phyloP scores from a whole-genome alignment of 805 yeast species.

The Scheffersomyces amazonensis region DNA sequence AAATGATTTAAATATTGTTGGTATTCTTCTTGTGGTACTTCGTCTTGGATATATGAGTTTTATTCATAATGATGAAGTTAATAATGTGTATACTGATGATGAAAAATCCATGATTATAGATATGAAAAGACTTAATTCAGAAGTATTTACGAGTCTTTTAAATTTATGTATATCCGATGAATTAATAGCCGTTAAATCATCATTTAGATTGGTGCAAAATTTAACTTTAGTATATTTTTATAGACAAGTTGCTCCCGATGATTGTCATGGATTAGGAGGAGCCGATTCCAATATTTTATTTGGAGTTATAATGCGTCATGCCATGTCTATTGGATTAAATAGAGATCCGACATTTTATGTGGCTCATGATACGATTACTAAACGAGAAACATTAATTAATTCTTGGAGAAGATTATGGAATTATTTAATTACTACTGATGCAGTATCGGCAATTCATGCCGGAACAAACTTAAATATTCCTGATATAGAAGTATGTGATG shows the following conservation, averaged over 20 bases:
- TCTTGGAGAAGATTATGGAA: constrained; percentile 40
- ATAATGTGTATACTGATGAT: constrained; percentile 22
- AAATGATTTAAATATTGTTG: constrained; percentile 27
- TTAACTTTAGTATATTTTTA: constrained; percentile 31
- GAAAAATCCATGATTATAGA: constrained; percentile 29
- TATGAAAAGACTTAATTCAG: constrained; percentile 24
- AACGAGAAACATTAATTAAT: constrained; percentile 19
- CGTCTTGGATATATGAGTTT: constrained; percentile 38
- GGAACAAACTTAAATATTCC: constrained; percentile 28
- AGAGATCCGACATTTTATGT: constrained; percentile 34
- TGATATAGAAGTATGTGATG: constrained; percentile 29
- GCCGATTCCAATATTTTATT: constrained; percentile 37
- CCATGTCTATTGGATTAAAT: constrained; percentile 38
- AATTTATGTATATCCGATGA: constrained; percentile 34
- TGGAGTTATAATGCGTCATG: constrained; percentile 35
- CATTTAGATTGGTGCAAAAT: constrained; percentile 34
- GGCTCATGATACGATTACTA: constrained; percentile 27
- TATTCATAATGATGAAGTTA: constrained; percentile 29
- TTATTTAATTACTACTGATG: constrained; percentile 27
- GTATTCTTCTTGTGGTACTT: constrained; percentile 25
- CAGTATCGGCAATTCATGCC: constrained; percentile 27
- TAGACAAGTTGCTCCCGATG: constrained; percentile 37
- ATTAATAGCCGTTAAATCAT: constrained; percentile 24
- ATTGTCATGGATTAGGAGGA: constrained; percentile 40
- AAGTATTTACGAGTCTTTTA: constrained; percentile 26